Evolutionary conservation across 202 grass and related monocot genomes (phyloP).

Genomic region (Zizania palustris): DNA sequence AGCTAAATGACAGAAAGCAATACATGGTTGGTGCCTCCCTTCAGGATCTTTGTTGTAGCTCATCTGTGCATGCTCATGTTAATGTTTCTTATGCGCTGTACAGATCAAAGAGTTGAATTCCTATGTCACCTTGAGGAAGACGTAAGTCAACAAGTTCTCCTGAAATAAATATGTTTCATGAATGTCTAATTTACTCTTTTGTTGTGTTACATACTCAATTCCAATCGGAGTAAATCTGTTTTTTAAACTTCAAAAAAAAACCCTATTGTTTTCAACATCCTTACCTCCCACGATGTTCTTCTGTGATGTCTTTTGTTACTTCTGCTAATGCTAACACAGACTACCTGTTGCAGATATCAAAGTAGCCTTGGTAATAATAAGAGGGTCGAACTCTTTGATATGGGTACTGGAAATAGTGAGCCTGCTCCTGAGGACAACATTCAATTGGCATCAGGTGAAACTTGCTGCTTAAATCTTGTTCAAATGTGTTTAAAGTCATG

Average conservation of each 20-base stretch:
- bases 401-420: slow-evolving; percentile 70
- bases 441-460: slow-evolving; percentile 91
- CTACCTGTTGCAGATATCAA: slow-evolving; percentile 68
- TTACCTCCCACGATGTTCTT: slow-evolving; percentile 1
- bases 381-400: slow-evolving; percentile 90
- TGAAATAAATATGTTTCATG: not conserved
- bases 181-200: slow-evolving; percentile 2
- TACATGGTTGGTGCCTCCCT: slow-evolving; percentile 64
- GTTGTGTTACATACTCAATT: slow-evolving; percentile 17
- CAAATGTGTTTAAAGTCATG: not conserved
- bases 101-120: slow-evolving; percentile 99
- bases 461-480: not conserved
- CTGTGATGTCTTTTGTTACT: slow-evolving; percentile 1
- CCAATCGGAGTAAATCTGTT: not conserved
- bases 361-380: slow-evolving; percentile 93
- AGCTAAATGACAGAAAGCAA: slow-evolving; percentile 96
- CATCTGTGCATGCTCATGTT: slow-evolving; percentile 25
- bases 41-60: slow-evolving; percentile 8
- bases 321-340: slow-evolving; percentile 32
- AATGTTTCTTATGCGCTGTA: slow-evolving; percentile 38
- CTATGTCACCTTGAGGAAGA: slow-evolving; percentile 93
- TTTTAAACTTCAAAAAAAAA: slow-evolving; percentile 10
- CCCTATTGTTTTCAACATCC: not conserved
- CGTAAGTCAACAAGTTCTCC: slow-evolving; percentile 60
- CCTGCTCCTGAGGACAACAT: slow-evolving; percentile 74